These are phyloP conservation scores for Allomyces arbusculus DNA, from an alignment of 192 early-diverging fungal genomes.

Conservation along the genomic window DNA sequence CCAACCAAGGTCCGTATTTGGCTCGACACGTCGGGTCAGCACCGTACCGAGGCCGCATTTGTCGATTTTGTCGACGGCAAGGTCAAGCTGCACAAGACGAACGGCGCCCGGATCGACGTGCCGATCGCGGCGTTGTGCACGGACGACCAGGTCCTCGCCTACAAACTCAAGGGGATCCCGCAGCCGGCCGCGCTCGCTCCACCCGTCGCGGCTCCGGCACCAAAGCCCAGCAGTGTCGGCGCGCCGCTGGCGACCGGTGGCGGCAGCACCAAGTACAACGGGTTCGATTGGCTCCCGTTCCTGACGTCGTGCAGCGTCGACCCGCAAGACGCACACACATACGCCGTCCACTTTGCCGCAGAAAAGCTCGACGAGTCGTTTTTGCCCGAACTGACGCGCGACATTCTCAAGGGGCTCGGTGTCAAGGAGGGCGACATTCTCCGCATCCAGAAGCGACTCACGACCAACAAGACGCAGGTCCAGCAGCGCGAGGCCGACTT, in stretches of 20 bases:
- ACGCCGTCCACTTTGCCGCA: slow-evolving; percentile 63
- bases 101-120: slow-evolving; percentile 85
- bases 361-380: slow-evolving; percentile 70
- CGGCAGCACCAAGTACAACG: slow-evolving; percentile 16
- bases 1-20: slow-evolving; percentile 59
- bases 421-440: slow-evolving; percentile 71
- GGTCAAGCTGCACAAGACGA: slow-evolving; percentile 80
- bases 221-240: slow-evolving; percentile 6
- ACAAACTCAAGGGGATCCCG: slow-evolving; percentile 6
- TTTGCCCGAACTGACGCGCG: slow-evolving; percentile 51
- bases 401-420: slow-evolving; percentile 55
- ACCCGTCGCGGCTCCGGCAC: too few relatives aligned
- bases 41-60: slow-evolving; percentile 81
- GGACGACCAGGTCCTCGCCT: slow-evolving; percentile 11
- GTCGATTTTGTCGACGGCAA: slow-evolving; percentile 58
- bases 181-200: slow-evolving; percentile 5
- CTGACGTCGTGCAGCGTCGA: slow-evolving; percentile 55
- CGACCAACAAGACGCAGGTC: slow-evolving; percentile 5
- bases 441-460: slow-evolving; percentile 43
- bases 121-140: slow-evolving; percentile 65
- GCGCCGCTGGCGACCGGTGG: slow-evolving; percentile 1
- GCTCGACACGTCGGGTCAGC: slow-evolving; percentile 79
- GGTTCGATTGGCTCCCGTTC: slow-evolving; percentile 90
- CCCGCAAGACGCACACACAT: slow-evolving; percentile 53
- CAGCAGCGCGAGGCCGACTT: not conserved